Percentiles rank a stretch among this genome's conserved stretches.
phyloP scores from a whole-genome alignment of 768 basidiomycete genomes.

The Pleurotus djamor region DNA sequence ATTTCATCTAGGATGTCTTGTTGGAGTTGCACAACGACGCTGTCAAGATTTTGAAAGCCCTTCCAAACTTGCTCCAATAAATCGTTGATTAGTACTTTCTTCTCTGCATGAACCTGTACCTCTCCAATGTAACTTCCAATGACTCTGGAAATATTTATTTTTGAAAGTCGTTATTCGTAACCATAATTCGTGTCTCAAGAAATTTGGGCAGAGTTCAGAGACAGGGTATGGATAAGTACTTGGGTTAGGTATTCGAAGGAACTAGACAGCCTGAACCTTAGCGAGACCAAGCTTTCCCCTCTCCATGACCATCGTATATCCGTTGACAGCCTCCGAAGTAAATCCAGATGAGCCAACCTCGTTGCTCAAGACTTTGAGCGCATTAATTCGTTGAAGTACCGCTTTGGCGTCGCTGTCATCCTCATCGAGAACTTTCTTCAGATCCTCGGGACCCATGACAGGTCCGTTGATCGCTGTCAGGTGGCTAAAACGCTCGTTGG shows the following conservation, averaged over 20 bases:
- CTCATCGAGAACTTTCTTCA: conserved; percentile 1
- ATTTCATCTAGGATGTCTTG: conserved; percentile 1
- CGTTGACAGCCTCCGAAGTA: conserved; percentile 5
- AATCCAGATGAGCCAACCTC: conserved; percentile 9
- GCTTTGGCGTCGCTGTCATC: conserved; percentile 24
- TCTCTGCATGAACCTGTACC: no score
- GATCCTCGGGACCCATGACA: conserved; percentile 4
- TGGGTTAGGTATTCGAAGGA: background rate
- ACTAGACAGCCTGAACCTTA: background rate
- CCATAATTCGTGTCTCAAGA: no score
- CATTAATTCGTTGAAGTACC: conserved; percentile 42
- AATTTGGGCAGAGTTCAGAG: no score
- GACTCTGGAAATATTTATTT: no score
- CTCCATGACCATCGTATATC: background rate
- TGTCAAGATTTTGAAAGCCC: background rate
- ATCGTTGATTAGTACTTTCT: background rate
- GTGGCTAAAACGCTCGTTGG: background rate
- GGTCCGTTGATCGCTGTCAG: background rate
- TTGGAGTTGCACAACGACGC: conserved; percentile 1
- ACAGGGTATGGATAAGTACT: no score
- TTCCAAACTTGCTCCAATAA: background rate
- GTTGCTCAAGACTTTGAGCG: conserved; percentile 33
- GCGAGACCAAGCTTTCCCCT: background rate
- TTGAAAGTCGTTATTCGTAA: no score
- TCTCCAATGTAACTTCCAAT: no score